Percentiles rank a stretch among this genome's conserved stretches.
phyloP scores from a whole-genome alignment of 257 asterid species.

The Solanum clarkiae region DNA sequence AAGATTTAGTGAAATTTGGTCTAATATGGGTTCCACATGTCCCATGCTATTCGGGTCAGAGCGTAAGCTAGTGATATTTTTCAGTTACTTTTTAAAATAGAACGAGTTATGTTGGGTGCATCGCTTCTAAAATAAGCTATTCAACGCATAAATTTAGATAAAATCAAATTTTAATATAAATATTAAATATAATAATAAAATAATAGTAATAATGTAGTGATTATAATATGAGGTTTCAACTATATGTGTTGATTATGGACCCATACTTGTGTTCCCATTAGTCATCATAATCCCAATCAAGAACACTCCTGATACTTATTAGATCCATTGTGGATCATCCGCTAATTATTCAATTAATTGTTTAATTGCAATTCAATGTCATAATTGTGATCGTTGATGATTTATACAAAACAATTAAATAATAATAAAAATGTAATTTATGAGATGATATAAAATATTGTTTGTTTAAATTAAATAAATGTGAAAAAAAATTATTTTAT shows the following conservation, averaged over 20 bases:
- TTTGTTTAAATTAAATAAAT: not conserved
- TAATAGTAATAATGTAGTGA: not conserved
- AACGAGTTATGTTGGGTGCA: accelerated
- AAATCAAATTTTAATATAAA: not conserved
- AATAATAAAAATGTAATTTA: not conserved
- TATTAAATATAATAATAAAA: not conserved
- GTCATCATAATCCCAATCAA: conserved; percentile 5
- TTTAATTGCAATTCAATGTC: not conserved
- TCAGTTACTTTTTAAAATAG: no score
- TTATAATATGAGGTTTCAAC: not conserved
- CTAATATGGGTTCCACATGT: no score
- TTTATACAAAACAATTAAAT: not conserved
- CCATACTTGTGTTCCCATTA: conserved; percentile 10
- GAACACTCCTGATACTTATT: not conserved
- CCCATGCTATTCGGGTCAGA: no score
- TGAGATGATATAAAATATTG: not conserved
- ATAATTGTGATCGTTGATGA: not conserved
- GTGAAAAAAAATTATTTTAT: not conserved
- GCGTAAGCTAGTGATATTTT: no score
- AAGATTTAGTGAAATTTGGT: no score
- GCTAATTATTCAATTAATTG: not conserved
- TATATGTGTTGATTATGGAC: not conserved
- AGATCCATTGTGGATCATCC: not conserved
- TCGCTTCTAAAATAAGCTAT: accelerated
- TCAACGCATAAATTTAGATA: not conserved